Percentiles rank a stretch among this genome's conserved stretches.
Evolutionary conservation across 495 filamentous ascomycete species (phyloP).

Genomic region (Tuber aestivum): DNA sequence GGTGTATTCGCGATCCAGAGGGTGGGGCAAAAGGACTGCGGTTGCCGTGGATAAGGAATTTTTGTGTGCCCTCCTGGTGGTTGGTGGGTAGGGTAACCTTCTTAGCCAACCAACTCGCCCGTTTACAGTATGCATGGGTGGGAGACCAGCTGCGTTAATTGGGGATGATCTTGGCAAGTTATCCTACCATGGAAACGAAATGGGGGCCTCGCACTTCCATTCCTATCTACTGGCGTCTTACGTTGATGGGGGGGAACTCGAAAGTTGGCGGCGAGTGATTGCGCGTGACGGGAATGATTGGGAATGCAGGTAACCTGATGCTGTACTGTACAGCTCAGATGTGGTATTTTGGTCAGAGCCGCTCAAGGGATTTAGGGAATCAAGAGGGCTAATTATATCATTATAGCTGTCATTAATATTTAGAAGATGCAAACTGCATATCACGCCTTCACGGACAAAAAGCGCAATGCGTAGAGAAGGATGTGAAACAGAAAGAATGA

Average conservation of each 20-base stretch:
- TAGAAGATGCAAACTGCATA: background rate
- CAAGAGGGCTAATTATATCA: background rate
- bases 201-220: background rate
- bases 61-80: background rate
- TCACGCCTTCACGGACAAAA: background rate
- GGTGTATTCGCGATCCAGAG: background rate
- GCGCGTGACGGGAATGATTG: background rate
- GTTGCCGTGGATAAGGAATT: background rate
- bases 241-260: background rate
- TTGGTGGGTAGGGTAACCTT: background rate
- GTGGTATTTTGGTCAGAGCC: background rate
- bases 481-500: background rate
- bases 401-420: background rate
- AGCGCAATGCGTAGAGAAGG: background rate
- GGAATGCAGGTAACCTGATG: background rate
- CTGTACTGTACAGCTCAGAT: background rate
- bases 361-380: background rate
- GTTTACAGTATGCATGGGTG: background rate
- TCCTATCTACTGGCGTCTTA: background rate
- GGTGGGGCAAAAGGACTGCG: conserved; percentile 3
- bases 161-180: background rate
- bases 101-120: background rate
- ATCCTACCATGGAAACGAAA: background rate
- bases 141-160: background rate
- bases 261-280: background rate